These are phyloP conservation scores for Fusarium nelsonii DNA, from an alignment of 2,329 filamentous ascomycete genomes.

Conservation along the genomic window DNA sequence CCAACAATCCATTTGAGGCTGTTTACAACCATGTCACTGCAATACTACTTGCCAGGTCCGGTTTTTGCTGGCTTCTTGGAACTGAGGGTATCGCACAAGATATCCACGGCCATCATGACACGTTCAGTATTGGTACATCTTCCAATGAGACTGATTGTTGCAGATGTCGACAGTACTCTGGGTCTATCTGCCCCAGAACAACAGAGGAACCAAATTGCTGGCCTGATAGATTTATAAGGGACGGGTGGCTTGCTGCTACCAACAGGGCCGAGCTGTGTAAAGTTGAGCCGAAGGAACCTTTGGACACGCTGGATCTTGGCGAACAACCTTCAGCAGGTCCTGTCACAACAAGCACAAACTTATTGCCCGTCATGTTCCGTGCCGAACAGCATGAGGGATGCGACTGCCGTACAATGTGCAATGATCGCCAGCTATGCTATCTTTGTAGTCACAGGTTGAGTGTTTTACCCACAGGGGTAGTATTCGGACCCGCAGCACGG, in stretches of 20 bases:
- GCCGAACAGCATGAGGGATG: slow-evolving; percentile 6
- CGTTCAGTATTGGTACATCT: neutral
- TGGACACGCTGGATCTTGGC: slow-evolving; percentile 23
- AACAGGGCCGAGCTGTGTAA: slow-evolving; percentile 13
- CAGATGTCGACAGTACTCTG: slow-evolving; percentile 10
- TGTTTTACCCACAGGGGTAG: slow-evolving; percentile 14
- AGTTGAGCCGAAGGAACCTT: slow-evolving; percentile 16
- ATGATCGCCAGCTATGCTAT: slow-evolving; percentile 25
- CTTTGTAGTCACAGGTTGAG: slow-evolving; percentile 18
- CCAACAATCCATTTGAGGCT: slow-evolving; percentile 22
- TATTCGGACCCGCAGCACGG: slow-evolving; percentile 23
- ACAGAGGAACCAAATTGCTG: neutral
- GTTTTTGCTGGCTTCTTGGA: neutral
- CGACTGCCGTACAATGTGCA: slow-evolving; percentile 12
- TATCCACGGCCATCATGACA: slow-evolving; percentile 6
- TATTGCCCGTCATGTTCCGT: slow-evolving; percentile 13
- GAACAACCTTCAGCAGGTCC: slow-evolving; percentile 4
- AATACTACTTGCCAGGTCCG: neutral
- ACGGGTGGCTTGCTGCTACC: slow-evolving; percentile 12
- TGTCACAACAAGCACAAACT: neutral
- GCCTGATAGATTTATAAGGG: slow-evolving; percentile 9
- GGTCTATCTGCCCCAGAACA: slow-evolving; percentile 8
- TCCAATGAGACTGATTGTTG: slow-evolving; percentile 1
- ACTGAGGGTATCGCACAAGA: neutral
- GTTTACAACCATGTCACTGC: slow-evolving; percentile 1